Evolutionary conservation across 331 rosid species (phyloP), one percentile per base, ranked within the genome.

Genomic region (Arachis monticola): DNA sequence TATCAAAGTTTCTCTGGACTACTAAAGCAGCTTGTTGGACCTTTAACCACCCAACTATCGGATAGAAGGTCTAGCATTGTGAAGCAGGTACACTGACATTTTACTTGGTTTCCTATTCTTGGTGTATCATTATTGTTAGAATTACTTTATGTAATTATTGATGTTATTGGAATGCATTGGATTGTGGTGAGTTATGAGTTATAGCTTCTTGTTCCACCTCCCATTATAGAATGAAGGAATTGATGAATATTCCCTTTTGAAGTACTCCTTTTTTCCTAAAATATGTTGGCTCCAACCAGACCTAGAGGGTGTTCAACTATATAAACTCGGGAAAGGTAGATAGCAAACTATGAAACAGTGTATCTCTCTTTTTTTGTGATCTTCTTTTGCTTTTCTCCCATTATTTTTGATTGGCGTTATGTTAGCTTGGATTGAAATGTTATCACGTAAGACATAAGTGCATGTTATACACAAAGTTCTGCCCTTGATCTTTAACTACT

Each of bases 31-130:
- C 96, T 96, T 82, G 87, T 85, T 81, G 97, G 96, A 52, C 99
- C 99, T 78, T 81, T 96, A 68, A 92, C 90, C 82, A 71, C 84
- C 12, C 99, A 96, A 76, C 85, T 96, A 78, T 86, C 99, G 11
- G 99, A 96, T 80, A 86, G 99, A 76, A 83, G 99, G 91, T 96
- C 99, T 72, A 96, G 84, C 88, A 83, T 96, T 81, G 99, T 96
- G 87, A 96, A 96, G 88, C 99, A 96, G 99, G 99, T 92, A 68
- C 22, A 8, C 65, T 75, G 48, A 58, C 60, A 42, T 77, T 60
- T 56, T 62, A 44, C 72, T 82, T 38, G 40, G 44, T 61, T 78
- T 32, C 38, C 30, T 62, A 48, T 42, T 53, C 6, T 62, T 53
- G 22, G 22, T 53, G 1, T 52, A 51, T 48, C 31, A 47, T 2